Percentiles rank a stretch among this genome's conserved stretches.
phyloP scores from a whole-genome alignment of 805 yeast species.

The Helenozyma baotianmanensis region DNA sequence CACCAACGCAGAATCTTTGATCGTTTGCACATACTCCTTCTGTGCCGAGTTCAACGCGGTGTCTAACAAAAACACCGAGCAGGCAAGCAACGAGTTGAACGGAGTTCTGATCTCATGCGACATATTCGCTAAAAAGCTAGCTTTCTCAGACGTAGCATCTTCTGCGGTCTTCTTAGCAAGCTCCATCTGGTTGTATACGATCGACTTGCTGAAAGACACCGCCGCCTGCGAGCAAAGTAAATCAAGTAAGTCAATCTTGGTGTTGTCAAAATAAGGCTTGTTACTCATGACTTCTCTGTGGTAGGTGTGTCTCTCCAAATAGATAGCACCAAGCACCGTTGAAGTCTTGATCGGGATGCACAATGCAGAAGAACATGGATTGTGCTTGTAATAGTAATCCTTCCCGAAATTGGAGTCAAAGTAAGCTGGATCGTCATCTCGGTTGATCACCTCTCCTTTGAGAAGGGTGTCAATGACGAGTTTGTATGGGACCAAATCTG shows the following conservation, averaged over 20 bases:
- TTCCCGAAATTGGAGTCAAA: constrained; percentile 31
- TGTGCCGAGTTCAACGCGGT: constrained; percentile 42
- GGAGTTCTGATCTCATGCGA: constrained; percentile 57
- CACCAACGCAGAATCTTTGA: constrained; percentile 46
- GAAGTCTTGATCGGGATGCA: constrained; percentile 44
- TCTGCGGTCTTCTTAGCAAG: constrained; percentile 41
- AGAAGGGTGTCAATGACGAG: constrained; percentile 36
- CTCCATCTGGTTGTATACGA: constrained; percentile 44
- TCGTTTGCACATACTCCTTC: constrained; percentile 49
- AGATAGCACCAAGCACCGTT: constrained; percentile 43
- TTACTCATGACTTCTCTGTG: constrained; percentile 1
- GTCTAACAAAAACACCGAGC: constrained; percentile 46
- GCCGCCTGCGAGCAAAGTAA: constrained; percentile 50
- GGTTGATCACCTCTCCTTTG: constrained; percentile 32
- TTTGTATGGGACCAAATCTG: constrained; percentile 41
- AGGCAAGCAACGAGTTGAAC: constrained; percentile 47
- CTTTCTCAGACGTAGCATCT: constrained; percentile 51
- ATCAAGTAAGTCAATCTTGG: constrained; percentile 35
- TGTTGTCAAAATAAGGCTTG: constrained; percentile 18
- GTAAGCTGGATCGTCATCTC: constrained; percentile 27
- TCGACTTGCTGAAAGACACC: constrained; percentile 46
- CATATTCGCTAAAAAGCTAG: constrained; percentile 51
- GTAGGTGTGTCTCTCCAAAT: constrained; percentile 28
- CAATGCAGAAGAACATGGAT: constrained; percentile 30
- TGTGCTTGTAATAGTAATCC: constrained; percentile 38